Percentiles rank a stretch among this genome's conserved stretches.
Conservation (phyloP, 1,284 basidiomycete genomes). For the Naganishia sp. region DNA sequence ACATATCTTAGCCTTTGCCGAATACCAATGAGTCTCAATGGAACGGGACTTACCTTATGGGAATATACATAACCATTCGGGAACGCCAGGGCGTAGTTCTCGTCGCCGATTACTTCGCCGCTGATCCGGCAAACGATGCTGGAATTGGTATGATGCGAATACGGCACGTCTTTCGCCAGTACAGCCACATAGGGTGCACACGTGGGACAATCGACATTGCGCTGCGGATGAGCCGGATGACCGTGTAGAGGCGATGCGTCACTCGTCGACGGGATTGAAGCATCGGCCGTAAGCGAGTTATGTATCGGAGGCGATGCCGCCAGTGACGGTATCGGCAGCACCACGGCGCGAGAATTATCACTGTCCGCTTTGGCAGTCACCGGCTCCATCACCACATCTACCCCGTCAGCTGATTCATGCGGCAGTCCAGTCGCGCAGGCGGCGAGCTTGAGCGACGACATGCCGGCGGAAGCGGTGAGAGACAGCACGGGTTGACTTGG, state of each 20-base stretch:
- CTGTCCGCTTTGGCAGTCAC: constrained; percentile 19
- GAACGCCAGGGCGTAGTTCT: constrained; percentile 88
- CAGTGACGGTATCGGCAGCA: constrained; percentile 37
- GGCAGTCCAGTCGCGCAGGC: constrained; percentile 56
- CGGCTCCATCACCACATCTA: constrained; percentile 23
- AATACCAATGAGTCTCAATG: neutral
- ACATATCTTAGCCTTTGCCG: neutral
- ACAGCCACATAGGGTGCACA: constrained; percentile 75
- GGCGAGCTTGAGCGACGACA: constrained; percentile 81
- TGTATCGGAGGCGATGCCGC: constrained; percentile 45
- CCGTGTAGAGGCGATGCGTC: constrained; percentile 35
- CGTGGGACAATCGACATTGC: constrained; percentile 87
- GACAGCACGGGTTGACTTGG: constrained; percentile 82
- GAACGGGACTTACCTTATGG: constrained; percentile 65
- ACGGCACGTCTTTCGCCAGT: constrained; percentile 82
- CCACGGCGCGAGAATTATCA: constrained; percentile 6
- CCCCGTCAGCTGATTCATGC: constrained; percentile 51
- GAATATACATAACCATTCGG: constrained; percentile 93
- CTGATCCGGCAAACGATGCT: constrained; percentile 88
- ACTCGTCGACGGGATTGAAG: constrained; percentile 22
- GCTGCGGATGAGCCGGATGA: constrained; percentile 54
- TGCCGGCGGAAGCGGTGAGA: constrained; percentile 81
- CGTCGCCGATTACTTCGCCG: constrained; percentile 90
- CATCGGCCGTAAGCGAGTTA: constrained; percentile 36
- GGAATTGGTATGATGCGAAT: constrained; percentile 90